Evolutionary conservation across 495 filamentous ascomycete species (phyloP).

Genomic region (Penicillium herquei): DNA sequence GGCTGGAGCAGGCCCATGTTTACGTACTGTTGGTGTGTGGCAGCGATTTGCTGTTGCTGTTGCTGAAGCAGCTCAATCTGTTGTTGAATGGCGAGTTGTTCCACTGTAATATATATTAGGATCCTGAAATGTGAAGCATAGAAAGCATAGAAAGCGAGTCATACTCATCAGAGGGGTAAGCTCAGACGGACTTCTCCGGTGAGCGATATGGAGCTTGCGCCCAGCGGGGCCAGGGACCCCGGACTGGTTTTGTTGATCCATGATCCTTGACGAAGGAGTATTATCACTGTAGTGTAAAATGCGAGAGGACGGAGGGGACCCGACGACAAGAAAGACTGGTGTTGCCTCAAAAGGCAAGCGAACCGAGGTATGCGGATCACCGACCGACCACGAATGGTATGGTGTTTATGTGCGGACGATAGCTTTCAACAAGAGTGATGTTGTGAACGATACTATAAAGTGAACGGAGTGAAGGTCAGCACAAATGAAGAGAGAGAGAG

Average conservation of each 20-base stretch:
- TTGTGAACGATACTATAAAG: constrained; percentile 29
- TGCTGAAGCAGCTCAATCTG: constrained; percentile 97
- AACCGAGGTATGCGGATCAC: constrained; percentile 22
- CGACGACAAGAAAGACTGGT: constrained; percentile 23
- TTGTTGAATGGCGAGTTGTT: constrained; percentile 97
- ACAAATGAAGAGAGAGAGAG: constrained; percentile 10
- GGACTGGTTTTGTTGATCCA: constrained; percentile 82
- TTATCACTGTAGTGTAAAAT: constrained; percentile 25
- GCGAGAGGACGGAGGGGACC: constrained; percentile 14
- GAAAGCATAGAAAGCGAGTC: constrained; percentile 26
- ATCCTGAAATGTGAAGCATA: too few species aligned
- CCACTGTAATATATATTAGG: constrained; percentile 57
- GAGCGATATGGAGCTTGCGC: constrained; percentile 94
- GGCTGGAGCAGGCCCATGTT: constrained; percentile 92
- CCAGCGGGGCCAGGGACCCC: constrained; percentile 79
- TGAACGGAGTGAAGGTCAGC: constrained; percentile 31
- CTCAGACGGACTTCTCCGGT: constrained; percentile 95
- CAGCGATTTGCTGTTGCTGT: constrained; percentile 96
- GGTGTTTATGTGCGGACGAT: constrained; percentile 20
- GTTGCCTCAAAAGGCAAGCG: constrained; percentile 26
- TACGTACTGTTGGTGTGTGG: constrained; percentile 93
- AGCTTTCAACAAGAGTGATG: constrained; percentile 18
- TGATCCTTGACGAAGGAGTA: constrained; percentile 38
- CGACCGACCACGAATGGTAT: constrained; percentile 27
- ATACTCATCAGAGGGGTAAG: constrained; percentile 98